These are phyloP conservation scores for Rubroboletus satanas DNA, from an alignment of 768 basidiomycete species.

Conservation along the genomic window DNA sequence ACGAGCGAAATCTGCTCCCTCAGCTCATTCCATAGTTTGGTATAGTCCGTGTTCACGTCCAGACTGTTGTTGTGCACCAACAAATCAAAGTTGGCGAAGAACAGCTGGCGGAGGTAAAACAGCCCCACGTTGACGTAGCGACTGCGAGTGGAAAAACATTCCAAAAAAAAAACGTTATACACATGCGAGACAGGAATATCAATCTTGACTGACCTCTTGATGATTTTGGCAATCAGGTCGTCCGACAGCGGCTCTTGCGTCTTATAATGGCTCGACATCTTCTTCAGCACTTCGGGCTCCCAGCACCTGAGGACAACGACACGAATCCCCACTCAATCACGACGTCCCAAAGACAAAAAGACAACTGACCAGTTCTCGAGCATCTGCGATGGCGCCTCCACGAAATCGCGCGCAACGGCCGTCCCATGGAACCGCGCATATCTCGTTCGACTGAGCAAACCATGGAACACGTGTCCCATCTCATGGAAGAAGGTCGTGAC, in stretches of 20 bases:
- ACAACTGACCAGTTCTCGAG: slow-evolving; percentile 74
- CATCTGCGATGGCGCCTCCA: slow-evolving; percentile 91
- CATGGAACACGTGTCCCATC: slow-evolving; percentile 76
- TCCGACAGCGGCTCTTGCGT: slow-evolving; percentile 65
- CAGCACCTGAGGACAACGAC: slow-evolving; percentile 52
- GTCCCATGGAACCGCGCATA: slow-evolving; percentile 83
- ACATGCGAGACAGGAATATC: not conserved
- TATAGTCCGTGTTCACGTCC: slow-evolving; percentile 63
- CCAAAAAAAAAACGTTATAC: too few species aligned
- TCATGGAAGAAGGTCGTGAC: slow-evolving; percentile 93
- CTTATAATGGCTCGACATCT: slow-evolving; percentile 78
- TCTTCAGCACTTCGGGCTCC: slow-evolving; percentile 71
- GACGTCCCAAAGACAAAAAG: not conserved
- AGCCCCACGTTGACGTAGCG: slow-evolving; percentile 81
- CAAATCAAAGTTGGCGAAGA: slow-evolving; percentile 50
- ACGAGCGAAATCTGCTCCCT: slow-evolving; percentile 69
- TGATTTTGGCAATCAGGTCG: slow-evolving; percentile 70
- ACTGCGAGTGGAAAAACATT: slow-evolving; percentile 26
- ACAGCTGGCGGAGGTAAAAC: slow-evolving; percentile 66
- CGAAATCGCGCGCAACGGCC: slow-evolving; percentile 75
- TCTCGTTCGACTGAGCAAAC: slow-evolving; percentile 63
- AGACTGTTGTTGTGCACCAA: slow-evolving; percentile 31
- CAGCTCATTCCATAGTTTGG: slow-evolving; percentile 73
- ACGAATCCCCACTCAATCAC: not conserved
- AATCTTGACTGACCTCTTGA: slow-evolving; percentile 55